Percentiles rank a stretch among this genome's conserved stretches.
Evolutionary conservation across 108 stramenopile genomes (phyloP).

Genomic region (Cyclotella cryptica): DNA sequence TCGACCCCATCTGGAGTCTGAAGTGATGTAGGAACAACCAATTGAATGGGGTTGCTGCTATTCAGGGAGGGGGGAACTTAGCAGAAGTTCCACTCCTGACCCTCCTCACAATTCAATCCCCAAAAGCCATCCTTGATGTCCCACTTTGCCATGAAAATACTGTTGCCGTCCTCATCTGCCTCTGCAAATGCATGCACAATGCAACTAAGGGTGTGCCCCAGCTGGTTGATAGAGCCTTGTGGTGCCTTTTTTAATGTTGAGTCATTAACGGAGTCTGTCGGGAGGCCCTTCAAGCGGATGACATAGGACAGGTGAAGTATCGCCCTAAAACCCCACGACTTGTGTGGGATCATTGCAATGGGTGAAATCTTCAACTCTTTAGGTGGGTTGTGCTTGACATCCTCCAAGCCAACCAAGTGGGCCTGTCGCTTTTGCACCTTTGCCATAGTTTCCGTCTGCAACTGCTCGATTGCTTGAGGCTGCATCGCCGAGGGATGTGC

Average conservation of each 20-base stretch:
- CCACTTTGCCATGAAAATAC: not conserved
- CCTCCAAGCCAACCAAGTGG: slow-evolving; percentile 10
- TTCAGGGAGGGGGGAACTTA: not conserved
- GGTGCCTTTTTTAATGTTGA: slow-evolving; percentile 16
- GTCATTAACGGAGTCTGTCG: slow-evolving; percentile 14
- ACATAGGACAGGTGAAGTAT: not conserved
- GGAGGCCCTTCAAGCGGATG: not conserved
- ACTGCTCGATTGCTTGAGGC: slow-evolving; percentile 7
- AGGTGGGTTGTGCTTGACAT: slow-evolving; percentile 7
- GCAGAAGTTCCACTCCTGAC: slow-evolving; percentile 19
- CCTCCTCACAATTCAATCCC: not conserved
- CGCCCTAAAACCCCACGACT: not conserved
- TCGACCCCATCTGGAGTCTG: slow-evolving; percentile 20
- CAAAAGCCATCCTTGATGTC: not conserved
- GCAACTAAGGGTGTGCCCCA: slow-evolving; percentile 15
- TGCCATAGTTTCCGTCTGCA: not conserved
- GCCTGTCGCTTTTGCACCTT: slow-evolving; percentile 9
- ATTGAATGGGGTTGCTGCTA: not conserved
- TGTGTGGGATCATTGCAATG: not conserved
- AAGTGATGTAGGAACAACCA: slow-evolving; percentile 1
- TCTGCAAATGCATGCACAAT: slow-evolving; percentile 14
- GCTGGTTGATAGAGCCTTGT: slow-evolving; percentile 6
- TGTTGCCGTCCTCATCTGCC: not conserved
- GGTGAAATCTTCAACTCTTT: slow-evolving; percentile 15
- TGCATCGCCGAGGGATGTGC: slow-evolving; percentile 17